A percentile compares a stretch with the other conserved stretches of the same genome.
phyloP scores from a whole-genome alignment of 208 protist species.

The Acanthamoeba royreba region DNA sequence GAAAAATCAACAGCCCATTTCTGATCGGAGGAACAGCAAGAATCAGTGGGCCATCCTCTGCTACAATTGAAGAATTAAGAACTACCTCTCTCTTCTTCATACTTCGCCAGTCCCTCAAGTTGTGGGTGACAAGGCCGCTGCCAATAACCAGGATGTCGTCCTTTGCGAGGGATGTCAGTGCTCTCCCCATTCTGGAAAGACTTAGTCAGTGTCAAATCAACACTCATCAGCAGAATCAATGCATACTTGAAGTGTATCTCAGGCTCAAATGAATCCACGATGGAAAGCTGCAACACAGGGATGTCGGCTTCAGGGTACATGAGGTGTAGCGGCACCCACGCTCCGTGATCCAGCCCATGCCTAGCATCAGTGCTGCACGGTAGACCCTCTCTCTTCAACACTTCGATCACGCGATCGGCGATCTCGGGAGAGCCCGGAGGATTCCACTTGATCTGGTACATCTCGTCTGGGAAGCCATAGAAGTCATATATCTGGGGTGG shows the following conservation, averaged over 20 bases:
- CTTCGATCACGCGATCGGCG: neutral
- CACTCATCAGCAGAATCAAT: too few species aligned
- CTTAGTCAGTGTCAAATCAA: neutral
- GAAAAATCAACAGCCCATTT: slow-evolving; percentile 72
- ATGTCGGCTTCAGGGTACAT: slow-evolving; percentile 86
- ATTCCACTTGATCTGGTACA: slow-evolving; percentile 83
- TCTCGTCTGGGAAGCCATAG: slow-evolving; percentile 82
- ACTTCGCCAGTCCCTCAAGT: slow-evolving; percentile 72
- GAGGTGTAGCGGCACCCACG: slow-evolving; percentile 83
- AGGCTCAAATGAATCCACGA: slow-evolving; percentile 74
- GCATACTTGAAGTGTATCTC: neutral
- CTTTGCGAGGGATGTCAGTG: slow-evolving; percentile 77
- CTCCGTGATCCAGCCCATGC: slow-evolving; percentile 85
- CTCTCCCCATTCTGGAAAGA: slow-evolving; percentile 82
- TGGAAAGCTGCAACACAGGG: slow-evolving; percentile 86
- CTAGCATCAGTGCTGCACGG: slow-evolving; percentile 54
- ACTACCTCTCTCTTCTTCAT: neutral
- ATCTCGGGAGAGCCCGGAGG: slow-evolving; percentile 56
- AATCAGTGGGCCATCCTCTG: too few species aligned
- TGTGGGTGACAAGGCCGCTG: slow-evolving; percentile 84
- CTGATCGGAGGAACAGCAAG: too few species aligned
- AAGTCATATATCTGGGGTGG: slow-evolving; percentile 87
- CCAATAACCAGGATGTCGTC: slow-evolving; percentile 85
- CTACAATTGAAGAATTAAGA: too few species aligned
- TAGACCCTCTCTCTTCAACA: neutral